Evolutionary conservation across 1,139 yeast genomes (phyloP), one percentile per base, ranked within the genome.

Genomic region (Suhomyces ambrosiae): DNA sequence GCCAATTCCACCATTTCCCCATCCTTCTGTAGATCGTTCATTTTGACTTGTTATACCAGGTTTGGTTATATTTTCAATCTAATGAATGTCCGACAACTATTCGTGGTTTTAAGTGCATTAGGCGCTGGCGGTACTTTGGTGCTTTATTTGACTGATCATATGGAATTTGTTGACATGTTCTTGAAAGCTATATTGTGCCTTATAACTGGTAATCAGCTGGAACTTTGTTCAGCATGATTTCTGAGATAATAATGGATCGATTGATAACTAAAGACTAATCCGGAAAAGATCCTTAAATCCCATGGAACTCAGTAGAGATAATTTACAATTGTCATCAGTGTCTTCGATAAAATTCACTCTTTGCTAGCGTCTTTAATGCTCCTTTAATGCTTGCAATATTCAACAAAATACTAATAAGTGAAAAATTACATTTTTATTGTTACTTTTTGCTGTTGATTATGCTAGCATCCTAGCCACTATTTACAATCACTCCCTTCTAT

Each of bases 401-500:
- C n/a, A n/a, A n/a, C n/a, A n/a, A n/a, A n/a, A n/a, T n/a, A n/a
- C n/a, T n/a, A n/a, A n/a, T n/a, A n/a, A n/a, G n/a, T n/a, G n/a
- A n/a, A n/a, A n/a, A n/a, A n/a, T n/a, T n/a, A 18, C 21, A 18
- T 6, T 18, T 18, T 18, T 18, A 8, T 8, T 18, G 8, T 18
- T 18, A 18, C 21, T n/a, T n/a, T n/a, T 23, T 10, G 6, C n/a
- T 7, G 15, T 12, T 26, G 29, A 15, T 14, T 26, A 5, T 24
- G 27, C 27, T 24, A 24, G 15, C 7, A 6, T 5, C 15, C 15
- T 24, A 27, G 27, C 27, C 27, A 24, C 35, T 38, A 38, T 38
- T 13, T 38, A 38, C 43, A 35, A 40, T 37, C 47, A 44, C 25
- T 42, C 51, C 41, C 57, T 51, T 74, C 90, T 79, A 61, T 90